Evolutionary conservation across 768 basidiomycete species (phyloP).

Genomic region (Calocera cornea): DNA sequence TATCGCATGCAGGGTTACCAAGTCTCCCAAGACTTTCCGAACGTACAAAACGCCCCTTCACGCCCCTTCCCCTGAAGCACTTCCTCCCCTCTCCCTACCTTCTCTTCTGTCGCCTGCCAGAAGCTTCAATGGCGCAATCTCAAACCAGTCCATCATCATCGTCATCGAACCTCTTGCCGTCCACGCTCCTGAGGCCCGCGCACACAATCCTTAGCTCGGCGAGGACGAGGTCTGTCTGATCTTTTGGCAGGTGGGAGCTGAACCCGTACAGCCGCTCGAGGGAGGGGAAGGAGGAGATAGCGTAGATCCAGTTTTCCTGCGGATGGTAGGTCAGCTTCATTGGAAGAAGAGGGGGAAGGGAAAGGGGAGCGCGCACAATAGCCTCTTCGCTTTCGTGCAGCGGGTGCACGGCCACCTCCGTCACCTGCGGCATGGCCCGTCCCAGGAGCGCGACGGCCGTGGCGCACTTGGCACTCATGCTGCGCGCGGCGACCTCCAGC

Average conservation of each 20-base stretch:
- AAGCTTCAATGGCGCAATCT: background rate
- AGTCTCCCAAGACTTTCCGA: no score
- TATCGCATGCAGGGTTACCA: no score
- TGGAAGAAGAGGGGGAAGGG: background rate
- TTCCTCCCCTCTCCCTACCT: no score
- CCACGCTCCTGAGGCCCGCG: background rate
- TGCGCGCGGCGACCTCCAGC: background rate
- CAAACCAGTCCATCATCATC: background rate
- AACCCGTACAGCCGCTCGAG: background rate
- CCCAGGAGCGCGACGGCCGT: background rate
- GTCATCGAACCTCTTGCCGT: background rate
- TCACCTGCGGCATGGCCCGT: background rate
- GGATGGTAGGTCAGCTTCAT: background rate
- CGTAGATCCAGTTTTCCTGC: constrained; percentile 1
- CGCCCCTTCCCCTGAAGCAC: no score
- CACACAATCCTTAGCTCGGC: background rate
- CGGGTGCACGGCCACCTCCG: background rate
- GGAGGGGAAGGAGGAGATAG: background rate
- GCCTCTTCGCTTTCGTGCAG: constrained; percentile 2
- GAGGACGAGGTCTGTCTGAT: background rate
- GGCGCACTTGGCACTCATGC: background rate
- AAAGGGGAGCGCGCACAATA: background rate
- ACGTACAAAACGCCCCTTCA: no score
- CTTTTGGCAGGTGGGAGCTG: background rate
- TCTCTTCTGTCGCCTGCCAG: no score